Evolutionary conservation across 768 basidiomycete genomes (phyloP).

Genomic region (Obba rivulosa): DNA sequence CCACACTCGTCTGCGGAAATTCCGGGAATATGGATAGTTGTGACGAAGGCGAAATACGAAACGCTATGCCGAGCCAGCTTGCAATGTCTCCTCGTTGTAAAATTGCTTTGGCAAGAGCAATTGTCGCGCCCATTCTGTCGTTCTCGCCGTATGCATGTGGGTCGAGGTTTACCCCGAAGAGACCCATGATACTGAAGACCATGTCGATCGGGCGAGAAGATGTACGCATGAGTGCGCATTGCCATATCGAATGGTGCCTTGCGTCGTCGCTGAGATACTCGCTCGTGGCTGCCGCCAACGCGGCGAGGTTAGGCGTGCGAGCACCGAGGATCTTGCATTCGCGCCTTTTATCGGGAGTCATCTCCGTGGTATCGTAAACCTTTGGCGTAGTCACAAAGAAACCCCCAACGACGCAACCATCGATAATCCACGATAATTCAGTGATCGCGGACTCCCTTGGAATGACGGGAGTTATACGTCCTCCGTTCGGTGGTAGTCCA

Average conservation of each 20-base stretch:
- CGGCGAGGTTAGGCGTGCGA: not conserved
- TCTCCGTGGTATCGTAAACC: not conserved
- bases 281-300: not conserved
- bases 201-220: conserved; percentile 10
- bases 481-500: not conserved
- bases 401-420: not conserved
- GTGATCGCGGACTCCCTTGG: not conserved
- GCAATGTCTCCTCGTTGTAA: not conserved
- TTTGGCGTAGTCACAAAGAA: not conserved
- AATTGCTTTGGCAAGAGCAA: conserved; percentile 6
- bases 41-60: not conserved
- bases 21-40: conserved; percentile 2
- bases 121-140: conserved; percentile 5
- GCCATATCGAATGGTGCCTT: not conserved
- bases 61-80: not conserved
- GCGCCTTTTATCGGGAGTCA: not conserved
- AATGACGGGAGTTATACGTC: not conserved
- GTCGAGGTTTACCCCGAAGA: conserved; percentile 6
- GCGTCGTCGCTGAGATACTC: not conserved
- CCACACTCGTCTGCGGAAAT: not conserved
- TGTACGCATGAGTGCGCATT: conserved; percentile 9
- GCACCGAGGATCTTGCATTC: not conserved
- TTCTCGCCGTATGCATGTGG: not conserved
- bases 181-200: conserved; percentile 12
- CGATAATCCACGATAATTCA: not conserved